Percentiles rank a stretch among this genome's conserved stretches.
Conservation (phyloP, 2,329 filamentous ascomycete species). For the Colletotrichum sp. region DNA sequence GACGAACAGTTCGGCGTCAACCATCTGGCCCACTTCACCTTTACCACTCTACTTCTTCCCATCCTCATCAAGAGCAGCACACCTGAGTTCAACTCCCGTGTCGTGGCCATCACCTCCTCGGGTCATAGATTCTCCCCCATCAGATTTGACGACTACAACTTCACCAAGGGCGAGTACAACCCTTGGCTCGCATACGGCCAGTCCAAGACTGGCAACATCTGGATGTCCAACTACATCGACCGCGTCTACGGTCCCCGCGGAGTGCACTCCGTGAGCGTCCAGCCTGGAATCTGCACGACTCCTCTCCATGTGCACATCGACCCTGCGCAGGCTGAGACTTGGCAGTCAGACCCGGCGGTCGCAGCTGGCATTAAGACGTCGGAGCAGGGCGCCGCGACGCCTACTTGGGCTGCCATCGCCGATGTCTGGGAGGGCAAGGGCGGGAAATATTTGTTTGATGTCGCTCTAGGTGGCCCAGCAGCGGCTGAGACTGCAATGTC, state of each 20-base stretch:
- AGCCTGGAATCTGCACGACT: conserved; percentile 45
- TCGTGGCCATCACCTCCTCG: conserved; percentile 48
- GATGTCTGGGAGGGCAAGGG: conserved; percentile 44
- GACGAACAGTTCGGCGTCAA: conserved; percentile 55
- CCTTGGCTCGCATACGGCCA: conserved; percentile 42
- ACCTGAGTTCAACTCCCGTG: conserved; percentile 45
- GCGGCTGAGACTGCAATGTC: not conserved
- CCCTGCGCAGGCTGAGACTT: not conserved
- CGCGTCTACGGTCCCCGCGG: conserved; percentile 43
- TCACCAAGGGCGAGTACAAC: conserved; percentile 34
- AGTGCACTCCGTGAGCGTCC: conserved; percentile 45
- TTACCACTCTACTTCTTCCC: conserved; percentile 53
- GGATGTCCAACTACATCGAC: conserved; percentile 51
- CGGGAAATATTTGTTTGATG: conserved; percentile 45
- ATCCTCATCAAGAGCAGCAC: conserved; percentile 43
- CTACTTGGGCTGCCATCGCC: conserved; percentile 43
- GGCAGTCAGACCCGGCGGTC: not conserved
- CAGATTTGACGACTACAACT: conserved; percentile 40
- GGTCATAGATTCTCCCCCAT: conserved; percentile 41
- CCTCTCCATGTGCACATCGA: conserved; percentile 17
- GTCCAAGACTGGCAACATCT: conserved; percentile 52
- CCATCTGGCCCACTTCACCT: conserved; percentile 57
- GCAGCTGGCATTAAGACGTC: not conserved
- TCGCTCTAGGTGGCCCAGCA: not conserved
- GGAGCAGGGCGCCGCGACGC: conserved; percentile 51